These are phyloP conservation scores for Candida glucosophila DNA, from an alignment of 1,139 yeast species.

Conservation along the genomic window DNA sequence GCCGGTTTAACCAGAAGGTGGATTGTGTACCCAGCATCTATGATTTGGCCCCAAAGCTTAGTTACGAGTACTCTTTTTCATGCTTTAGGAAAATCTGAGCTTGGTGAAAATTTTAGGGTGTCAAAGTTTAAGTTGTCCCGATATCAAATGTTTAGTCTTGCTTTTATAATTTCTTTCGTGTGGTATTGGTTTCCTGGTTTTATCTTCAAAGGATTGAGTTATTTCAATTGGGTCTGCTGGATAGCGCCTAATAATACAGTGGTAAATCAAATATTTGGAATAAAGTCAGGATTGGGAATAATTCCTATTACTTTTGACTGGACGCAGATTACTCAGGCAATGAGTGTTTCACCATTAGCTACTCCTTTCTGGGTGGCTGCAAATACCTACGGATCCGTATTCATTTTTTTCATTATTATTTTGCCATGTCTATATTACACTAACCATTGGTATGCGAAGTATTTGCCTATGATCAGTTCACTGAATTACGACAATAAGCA, in stretches of 20 bases:
- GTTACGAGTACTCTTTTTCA: constrained; percentile 30
- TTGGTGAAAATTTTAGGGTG: constrained; percentile 8
- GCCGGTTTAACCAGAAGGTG: constrained; percentile 15
- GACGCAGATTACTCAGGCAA: constrained; percentile 36
- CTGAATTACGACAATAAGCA: constrained; percentile 38
- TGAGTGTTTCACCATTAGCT: constrained; percentile 11
- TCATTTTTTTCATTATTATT: constrained; percentile 33
- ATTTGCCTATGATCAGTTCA: constrained; percentile 40
- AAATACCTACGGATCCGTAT: constrained; percentile 11
- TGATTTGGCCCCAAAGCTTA: constrained; percentile 28
- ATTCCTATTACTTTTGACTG: constrained; percentile 52
- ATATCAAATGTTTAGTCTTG: constrained; percentile 10
- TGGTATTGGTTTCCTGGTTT: constrained; percentile 17
- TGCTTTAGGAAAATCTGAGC: constrained; percentile 10
- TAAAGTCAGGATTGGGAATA: constrained; percentile 41
- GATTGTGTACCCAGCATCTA: constrained; percentile 16
- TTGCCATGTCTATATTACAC: constrained; percentile 42
- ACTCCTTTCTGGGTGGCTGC: constrained; percentile 13
- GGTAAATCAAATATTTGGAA: constrained; percentile 47
- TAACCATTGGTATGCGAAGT: constrained; percentile 43
- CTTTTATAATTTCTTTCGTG: constrained; percentile 10
- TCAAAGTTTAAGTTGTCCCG: constrained; percentile 8
- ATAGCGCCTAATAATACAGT: constrained; percentile 25
- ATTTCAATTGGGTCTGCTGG: constrained; percentile 22
- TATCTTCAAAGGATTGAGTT: constrained; percentile 26